Conservation (phyloP, 495 filamentous ascomycete genomes). For the Aspergillus cavernicola region DNA sequence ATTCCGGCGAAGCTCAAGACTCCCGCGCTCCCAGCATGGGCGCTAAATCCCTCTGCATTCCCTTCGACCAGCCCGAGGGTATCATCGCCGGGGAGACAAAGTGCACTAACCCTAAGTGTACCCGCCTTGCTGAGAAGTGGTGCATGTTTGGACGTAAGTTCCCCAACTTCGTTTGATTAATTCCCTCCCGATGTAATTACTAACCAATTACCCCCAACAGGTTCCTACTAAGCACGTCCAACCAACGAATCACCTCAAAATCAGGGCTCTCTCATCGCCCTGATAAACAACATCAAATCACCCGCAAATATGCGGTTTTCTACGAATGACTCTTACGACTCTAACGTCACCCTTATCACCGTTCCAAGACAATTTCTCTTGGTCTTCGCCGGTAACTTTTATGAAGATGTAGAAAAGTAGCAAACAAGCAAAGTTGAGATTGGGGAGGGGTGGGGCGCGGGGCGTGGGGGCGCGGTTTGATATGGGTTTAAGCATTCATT, state of each 20-base stretch:
- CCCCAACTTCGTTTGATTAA: background rate
- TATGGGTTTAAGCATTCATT: background rate
- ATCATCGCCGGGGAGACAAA: slow-evolving; percentile 76
- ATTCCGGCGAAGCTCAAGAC: slow-evolving; percentile 66
- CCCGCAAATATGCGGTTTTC: background rate
- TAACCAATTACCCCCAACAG: slow-evolving; percentile 17
- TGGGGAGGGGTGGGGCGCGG: background rate
- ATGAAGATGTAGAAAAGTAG: background rate
- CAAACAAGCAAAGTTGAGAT: background rate
- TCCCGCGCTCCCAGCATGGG: slow-evolving; percentile 88
- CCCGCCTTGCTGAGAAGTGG: slow-evolving; percentile 68
- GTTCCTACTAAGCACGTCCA: slow-evolving; percentile 32
- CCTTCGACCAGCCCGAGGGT: slow-evolving; percentile 88
- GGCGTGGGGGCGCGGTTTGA: background rate
- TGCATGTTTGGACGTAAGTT: slow-evolving; percentile 75
- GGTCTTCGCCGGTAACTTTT: background rate
- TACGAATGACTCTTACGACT: slow-evolving; percentile 8
- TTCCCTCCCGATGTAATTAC: background rate
- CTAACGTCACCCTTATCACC: slow-evolving; percentile 4
- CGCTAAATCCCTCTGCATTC: slow-evolving; percentile 95
- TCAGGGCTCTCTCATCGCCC: background rate
- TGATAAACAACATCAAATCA: background rate
- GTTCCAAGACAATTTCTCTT: background rate
- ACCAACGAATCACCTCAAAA: background rate
- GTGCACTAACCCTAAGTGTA: slow-evolving; percentile 85